Conservation (phyloP, 306 rosid genomes). For the Echinosophora koreensis region DNA sequence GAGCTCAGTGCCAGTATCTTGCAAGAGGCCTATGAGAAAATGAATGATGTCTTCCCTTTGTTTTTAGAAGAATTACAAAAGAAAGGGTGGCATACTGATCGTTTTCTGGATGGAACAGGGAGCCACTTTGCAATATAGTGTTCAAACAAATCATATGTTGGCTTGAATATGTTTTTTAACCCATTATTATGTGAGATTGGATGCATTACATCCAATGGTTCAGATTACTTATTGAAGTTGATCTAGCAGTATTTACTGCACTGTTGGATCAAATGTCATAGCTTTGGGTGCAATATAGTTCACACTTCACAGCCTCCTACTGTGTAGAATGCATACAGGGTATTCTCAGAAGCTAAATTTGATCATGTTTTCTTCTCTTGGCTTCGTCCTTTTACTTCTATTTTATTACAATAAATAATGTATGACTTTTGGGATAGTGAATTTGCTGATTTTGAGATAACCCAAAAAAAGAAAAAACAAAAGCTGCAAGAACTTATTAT, state of each 20-base stretch:
- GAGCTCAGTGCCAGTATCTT: slow-evolving; percentile 55
- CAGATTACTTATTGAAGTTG: background rate
- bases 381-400: background rate
- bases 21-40: slow-evolving; percentile 74
- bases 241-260: background rate
- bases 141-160: slow-evolving; percentile 9
- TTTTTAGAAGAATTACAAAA: slow-evolving; percentile 74
- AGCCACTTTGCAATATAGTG: slow-evolving; percentile 68
- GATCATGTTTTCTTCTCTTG: background rate
- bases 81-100: slow-evolving; percentile 98
- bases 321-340: background rate
- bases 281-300: background rate
- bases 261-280: background rate
- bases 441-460: too few relatives aligned
- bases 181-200: slow-evolving; percentile 34
- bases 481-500: too few relatives aligned
- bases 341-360: background rate
- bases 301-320: background rate
- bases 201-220: slow-evolving; percentile 23
- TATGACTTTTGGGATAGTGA: background rate
- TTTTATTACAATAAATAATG: background rate
- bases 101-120: slow-evolving; percentile 87
- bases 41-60: slow-evolving; percentile 67
- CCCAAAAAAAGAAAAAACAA: too few relatives aligned
- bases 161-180: slow-evolving; percentile 11